phyloP scores from a whole-genome alignment of 768 basidiomycete genomes.

The Cystofilobasidium capitatum region DNA sequence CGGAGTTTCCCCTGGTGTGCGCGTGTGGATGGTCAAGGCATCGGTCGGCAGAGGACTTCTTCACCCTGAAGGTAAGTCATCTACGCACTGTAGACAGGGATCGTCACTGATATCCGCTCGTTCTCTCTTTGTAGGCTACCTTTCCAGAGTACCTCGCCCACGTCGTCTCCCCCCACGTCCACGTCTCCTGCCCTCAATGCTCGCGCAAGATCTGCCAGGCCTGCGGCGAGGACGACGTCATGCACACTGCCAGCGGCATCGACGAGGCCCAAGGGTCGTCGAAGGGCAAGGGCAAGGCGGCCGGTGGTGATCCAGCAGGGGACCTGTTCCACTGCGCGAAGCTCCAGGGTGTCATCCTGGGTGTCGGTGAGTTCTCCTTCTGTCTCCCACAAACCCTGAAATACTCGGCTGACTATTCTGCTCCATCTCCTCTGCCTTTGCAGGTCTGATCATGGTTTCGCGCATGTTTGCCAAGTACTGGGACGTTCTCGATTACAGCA shows the following conservation, averaged over 20 bases:
- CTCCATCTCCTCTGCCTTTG: neutral
- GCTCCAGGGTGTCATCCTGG: slow-evolving; percentile 69
- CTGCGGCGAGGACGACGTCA: slow-evolving; percentile 50
- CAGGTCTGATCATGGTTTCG: slow-evolving; percentile 27
- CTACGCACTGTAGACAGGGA: slow-evolving; percentile 9
- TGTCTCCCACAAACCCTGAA: neutral
- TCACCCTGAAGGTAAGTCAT: slow-evolving; percentile 7
- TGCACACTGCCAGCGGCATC: slow-evolving; percentile 37
- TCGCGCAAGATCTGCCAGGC: slow-evolving; percentile 51
- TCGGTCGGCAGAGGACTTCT: slow-evolving; percentile 43
- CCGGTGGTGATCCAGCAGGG: slow-evolving; percentile 41
- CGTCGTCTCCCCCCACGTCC: slow-evolving; percentile 52
- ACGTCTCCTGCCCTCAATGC: slow-evolving; percentile 56
- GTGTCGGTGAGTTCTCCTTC: slow-evolving; percentile 57
- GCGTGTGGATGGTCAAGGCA: slow-evolving; percentile 10
- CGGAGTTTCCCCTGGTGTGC: slow-evolving; percentile 15
- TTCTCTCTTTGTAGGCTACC: slow-evolving; percentile 47
- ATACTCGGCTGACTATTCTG: neutral
- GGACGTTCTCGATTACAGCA: slow-evolving; percentile 9
- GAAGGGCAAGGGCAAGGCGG: neutral
- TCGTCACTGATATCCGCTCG: slow-evolving; percentile 15
- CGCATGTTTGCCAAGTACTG: slow-evolving; percentile 13
- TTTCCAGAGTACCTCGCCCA: slow-evolving; percentile 62
- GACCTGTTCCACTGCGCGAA: slow-evolving; percentile 80
- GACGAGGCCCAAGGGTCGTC: slow-evolving; percentile 42